Evolutionary conservation across 805 yeast genomes (phyloP), one percentile per base, ranked within the genome.

Genomic region (Schwanniomyces vanrijiae): DNA sequence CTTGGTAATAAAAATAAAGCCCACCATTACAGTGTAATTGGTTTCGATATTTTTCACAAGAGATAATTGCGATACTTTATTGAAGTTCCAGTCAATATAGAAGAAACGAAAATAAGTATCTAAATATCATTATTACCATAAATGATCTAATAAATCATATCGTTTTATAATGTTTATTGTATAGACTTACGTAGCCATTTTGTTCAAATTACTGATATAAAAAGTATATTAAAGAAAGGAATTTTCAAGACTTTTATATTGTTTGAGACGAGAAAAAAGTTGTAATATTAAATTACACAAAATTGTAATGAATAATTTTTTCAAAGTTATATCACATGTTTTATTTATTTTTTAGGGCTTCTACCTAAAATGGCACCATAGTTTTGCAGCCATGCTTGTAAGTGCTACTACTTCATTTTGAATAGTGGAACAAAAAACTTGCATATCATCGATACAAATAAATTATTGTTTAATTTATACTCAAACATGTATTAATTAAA

Each of bases 1-100:
- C 69, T 56, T 59, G 73, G 71, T 59, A 54, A 37, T 37, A 20
- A 31, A 31, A 31, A 8, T 14, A 31, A 31, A 31, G 7, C 20
- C 2, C 29, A 26, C 29, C 10, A 26, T 26, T 26, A 26, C 29
- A 24, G 44, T 9, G 37, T n/a, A n/a, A n/a, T n/a, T n/a, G n/a
- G n/a, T n/a, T n/a, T n/a, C n/a, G n/a, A n/a, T n/a, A n/a, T n/a
- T n/a, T n/a, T n/a, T n/a, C n/a, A n/a, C n/a, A n/a, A n/a, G n/a
- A n/a, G n/a, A n/a, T n/a, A n/a, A n/a, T n/a, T n/a, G n/a, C n/a
- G n/a, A n/a, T n/a, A n/a, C n/a, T n/a, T n/a, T n/a, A n/a, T n/a
- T n/a, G n/a, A n/a, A n/a, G n/a, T n/a, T n/a, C n/a, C n/a, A n/a
- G n/a, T n/a, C n/a, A n/a, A n/a, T n/a, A n/a, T n/a, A n/a, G n/a